Percentiles rank a stretch among this genome's conserved stretches.
Evolutionary conservation across 1,284 basidiomycete species (phyloP).

Genomic region (Ustilago crameri): DNA sequence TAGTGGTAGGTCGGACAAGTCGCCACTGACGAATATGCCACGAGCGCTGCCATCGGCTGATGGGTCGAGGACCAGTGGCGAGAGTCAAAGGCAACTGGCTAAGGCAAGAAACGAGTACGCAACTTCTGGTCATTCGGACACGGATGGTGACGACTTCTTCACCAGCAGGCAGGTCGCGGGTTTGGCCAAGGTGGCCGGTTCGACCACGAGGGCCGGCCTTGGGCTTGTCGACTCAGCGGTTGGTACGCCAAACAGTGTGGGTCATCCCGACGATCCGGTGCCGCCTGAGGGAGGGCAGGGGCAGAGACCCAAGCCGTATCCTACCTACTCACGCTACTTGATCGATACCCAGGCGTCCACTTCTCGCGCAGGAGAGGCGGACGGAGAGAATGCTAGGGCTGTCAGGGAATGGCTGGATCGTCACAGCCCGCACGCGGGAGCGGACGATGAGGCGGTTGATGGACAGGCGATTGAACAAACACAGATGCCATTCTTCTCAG

Average conservation of each 20-base stretch:
- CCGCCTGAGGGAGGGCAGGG: constrained; percentile 8
- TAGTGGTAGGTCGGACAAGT: constrained; percentile 10
- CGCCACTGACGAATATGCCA: constrained; percentile 3
- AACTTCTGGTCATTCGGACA: constrained; percentile 27
- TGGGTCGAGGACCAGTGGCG: constrained; percentile 31
- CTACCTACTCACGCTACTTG: constrained; percentile 31
- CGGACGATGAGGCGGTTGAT: neutral
- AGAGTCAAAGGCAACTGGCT: constrained; percentile 7
- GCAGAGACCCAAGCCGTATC: constrained; percentile 40
- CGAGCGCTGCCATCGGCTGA: constrained; percentile 22
- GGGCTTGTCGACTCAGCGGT: constrained; percentile 23
- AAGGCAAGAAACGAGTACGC: constrained; percentile 3
- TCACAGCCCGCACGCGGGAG: neutral
- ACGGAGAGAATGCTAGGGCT: constrained; percentile 12
- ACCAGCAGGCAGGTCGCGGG: constrained; percentile 29
- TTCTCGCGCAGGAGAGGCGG: constrained; percentile 8
- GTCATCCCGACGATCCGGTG: constrained; percentile 16
- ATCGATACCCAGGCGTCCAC: constrained; percentile 17
- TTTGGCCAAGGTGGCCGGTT: constrained; percentile 28
- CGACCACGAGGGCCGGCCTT: constrained; percentile 1
- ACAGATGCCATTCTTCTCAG: constrained; percentile 28
- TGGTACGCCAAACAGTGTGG: constrained; percentile 33
- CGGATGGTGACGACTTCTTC: constrained; percentile 50
- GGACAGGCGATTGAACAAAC: constrained; percentile 7
- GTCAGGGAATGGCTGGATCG: constrained; percentile 40